Evolutionary conservation across 257 asterid genomes (phyloP), one percentile per base, ranked within the genome.

Genomic region (Anisodus acutangulus): DNA sequence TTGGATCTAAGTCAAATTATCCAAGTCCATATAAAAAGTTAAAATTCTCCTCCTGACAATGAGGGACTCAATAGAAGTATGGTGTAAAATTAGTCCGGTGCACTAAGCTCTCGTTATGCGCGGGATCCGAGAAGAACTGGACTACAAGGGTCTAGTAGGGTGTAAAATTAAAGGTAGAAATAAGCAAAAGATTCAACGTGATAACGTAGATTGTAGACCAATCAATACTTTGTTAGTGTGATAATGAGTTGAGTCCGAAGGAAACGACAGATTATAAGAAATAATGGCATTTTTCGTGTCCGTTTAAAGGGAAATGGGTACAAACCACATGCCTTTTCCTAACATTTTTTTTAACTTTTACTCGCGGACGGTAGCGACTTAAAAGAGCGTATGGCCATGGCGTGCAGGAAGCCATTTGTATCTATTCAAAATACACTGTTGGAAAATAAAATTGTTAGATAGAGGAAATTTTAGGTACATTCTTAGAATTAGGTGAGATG

Each of bases 251-350:
- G 68, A 67, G 74, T 62, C 76, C 79, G 87, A 84, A 84, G 81
- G 54, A 70, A 68, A 87, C 83, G 83, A 83, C 80, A 80, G 82
- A 60, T 83, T 67, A 67, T 37, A 9, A 55, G 72, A 72, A 62
- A 86, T 66, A 88, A 87, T 22, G 26, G 26, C 89, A 86, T 51
- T 66, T 80, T 22, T 11, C 67, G 22, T 76, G 92, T 84, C 86
- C 72, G 72, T 84, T 89, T 87, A 68, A 13, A 10, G 15, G 55
- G 11, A 53, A 10, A 13, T 87, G 88, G 87, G 88, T 85, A 86
- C 90, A 89, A 85, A 45, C 79, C 90, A 86, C 90, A 87, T 89
- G 90, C 83, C 3, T 13, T 67, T 60, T 86, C 82, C 84, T 47
- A 45, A 59, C 82, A 54, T 19, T 69, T 82, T 74, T 22, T 22